Evolutionary conservation across 495 filamentous ascomycete genomes (phyloP), one percentile per base, ranked within the genome.

Genomic region (Xanthoparmelia taractica): DNA sequence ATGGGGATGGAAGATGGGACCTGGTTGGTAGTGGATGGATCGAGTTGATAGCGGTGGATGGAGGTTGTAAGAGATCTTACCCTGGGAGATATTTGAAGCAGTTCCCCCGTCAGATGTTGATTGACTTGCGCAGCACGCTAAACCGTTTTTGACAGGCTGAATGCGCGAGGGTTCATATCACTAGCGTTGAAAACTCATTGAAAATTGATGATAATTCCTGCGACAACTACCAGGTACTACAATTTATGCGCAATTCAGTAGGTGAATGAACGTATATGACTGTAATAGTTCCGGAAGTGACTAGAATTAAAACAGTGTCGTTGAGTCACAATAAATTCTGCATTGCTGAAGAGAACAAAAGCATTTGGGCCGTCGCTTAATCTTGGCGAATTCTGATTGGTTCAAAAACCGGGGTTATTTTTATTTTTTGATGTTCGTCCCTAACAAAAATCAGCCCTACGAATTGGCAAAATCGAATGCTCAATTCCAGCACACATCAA

Each of bases 51-150:
- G 63, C 71, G 67, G 67, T 69, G 68, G 68, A 68, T 72, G 70
- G 65, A 72, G 67, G 67, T 65, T 60, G 69, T 71, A 70, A 79
- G 75, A 78, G 73, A 74, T 74, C 79, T 73, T 76, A 70, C 70
- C 65, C 71, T 71, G 70, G 71, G 65, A 66, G 73, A 74, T 80
- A 80, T 80, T 81, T 81, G 74, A 80, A 57, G 60, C 57, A 52
- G 59, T 33, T n/a, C 60, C 17, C 48, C 59, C 48, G 54, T 25
- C 27, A 59, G 34, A 38, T 60, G 60, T 23, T 60, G 50, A 68
- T 68, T 64, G 63, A 60, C 38, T 63, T 29, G 50, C 60, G 36
- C 36, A 62, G 31, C 34, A 43, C 37, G 66, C 66, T 68, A 68
- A 60, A 38, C 66, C 45, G n/a, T 20, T 63, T 41, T 8, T 56